These are phyloP conservation scores for Phytophthora syringae DNA, from an alignment of 352 stramenopile species.

Conservation along the genomic window DNA sequence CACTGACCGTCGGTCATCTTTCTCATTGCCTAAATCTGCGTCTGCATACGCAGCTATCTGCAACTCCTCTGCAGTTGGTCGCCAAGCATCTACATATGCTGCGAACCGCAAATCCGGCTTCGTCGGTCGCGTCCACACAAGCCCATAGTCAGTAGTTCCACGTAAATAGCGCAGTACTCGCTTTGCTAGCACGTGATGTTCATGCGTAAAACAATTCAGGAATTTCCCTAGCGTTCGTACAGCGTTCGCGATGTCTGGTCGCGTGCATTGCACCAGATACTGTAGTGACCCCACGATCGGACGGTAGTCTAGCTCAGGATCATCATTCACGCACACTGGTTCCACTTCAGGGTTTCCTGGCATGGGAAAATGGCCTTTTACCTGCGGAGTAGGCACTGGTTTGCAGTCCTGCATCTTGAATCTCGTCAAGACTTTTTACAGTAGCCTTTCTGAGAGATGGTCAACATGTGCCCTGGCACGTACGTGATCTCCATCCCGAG, in stretches of 20 bases:
- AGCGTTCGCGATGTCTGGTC: too few relatives aligned
- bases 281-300: conserved; percentile 5
- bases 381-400: conserved; percentile 1
- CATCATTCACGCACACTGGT: not conserved
- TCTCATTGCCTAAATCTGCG: too few relatives aligned
- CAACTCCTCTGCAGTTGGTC: too few relatives aligned
- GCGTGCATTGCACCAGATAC: not conserved
- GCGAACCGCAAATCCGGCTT: too few relatives aligned
- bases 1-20: too few relatives aligned
- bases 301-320: conserved; percentile 9
- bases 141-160: too few relatives aligned
- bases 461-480: not conserved
- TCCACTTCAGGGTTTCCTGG: conserved; percentile 4
- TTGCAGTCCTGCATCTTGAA: conserved; percentile 13
- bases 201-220: too few relatives aligned
- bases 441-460: conserved; percentile 2
- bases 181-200: too few relatives aligned
- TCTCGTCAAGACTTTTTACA: not conserved
- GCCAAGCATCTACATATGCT: too few relatives aligned
- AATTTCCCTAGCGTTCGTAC: too few relatives aligned
- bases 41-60: not conserved
- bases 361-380: not conserved
- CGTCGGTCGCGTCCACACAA: too few relatives aligned
- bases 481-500: conserved; percentile 6
- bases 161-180: too few relatives aligned